phyloP scores from a whole-genome alignment of 768 basidiomycete species.

The Mycena haematopus region DNA sequence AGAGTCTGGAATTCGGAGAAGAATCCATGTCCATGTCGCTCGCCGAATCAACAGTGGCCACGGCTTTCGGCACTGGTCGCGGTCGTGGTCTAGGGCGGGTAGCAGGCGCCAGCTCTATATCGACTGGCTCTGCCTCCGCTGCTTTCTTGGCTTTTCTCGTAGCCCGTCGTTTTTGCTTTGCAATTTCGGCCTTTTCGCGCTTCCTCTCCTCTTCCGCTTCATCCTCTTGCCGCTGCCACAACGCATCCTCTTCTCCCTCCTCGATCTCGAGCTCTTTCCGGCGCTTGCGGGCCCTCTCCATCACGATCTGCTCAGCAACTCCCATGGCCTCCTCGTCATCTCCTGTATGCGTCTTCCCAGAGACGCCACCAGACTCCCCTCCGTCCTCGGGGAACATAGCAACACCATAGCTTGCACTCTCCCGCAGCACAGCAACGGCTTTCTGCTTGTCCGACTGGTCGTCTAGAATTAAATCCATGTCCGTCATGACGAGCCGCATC shows the following conservation, averaged over 20 bases:
- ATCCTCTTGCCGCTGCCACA: constrained; percentile 24
- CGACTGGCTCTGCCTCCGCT: constrained; percentile 4
- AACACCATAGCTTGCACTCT: constrained; percentile 84
- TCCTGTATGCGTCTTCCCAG: constrained; percentile 32
- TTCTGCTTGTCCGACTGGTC: constrained; percentile 38
- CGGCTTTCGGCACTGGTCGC: constrained; percentile 17
- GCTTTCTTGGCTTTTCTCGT: constrained; percentile 27
- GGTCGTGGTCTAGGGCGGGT: constrained; percentile 22
- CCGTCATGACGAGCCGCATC: constrained; percentile 80
- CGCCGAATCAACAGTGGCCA: constrained; percentile 2
- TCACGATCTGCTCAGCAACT: constrained; percentile 57
- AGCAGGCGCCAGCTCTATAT: constrained; percentile 3
- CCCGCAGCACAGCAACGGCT: constrained; percentile 68
- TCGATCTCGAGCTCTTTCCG: constrained; percentile 57
- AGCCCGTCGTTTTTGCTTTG: constrained; percentile 20
- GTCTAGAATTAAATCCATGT: constrained; percentile 56
- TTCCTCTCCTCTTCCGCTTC: constrained; percentile 27
- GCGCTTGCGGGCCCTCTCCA: constrained; percentile 60
- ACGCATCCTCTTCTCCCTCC: constrained; percentile 42
- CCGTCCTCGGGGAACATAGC: constrained; percentile 81
- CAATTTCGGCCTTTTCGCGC: constrained; percentile 18
- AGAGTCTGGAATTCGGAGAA: constrained; percentile 1
- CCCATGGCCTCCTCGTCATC: constrained; percentile 41
- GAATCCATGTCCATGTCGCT: constrained; percentile 25
- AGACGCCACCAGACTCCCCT: constrained; percentile 42